These are phyloP conservation scores for Pythium diclinum DNA, from an alignment of 352 stramenopile species.

Conservation along the genomic window DNA sequence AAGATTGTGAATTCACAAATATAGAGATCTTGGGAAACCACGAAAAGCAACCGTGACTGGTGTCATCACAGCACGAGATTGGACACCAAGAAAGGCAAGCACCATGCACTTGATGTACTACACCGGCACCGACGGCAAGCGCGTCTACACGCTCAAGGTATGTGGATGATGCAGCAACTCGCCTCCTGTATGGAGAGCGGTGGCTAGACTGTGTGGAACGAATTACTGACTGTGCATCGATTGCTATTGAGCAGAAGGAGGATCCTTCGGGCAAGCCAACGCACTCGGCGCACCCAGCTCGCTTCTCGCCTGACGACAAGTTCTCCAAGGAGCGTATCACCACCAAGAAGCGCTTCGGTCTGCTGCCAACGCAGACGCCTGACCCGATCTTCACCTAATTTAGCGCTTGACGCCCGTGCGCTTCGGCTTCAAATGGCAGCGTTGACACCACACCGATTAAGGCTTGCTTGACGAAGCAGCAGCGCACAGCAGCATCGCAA, in stretches of 20 bases:
- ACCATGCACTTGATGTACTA: constrained; percentile 99
- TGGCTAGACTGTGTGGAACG: neutral
- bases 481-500: constrained; percentile 3
- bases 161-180: constrained; percentile 6
- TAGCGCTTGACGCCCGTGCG: constrained; percentile 18
- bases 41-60: constrained; percentile 22
- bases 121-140: constrained; percentile 93
- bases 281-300: constrained; percentile 95
- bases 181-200: neutral
- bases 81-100: constrained; percentile 7
- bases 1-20: neutral
- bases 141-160: constrained; percentile 99
- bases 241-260: constrained; percentile 81
- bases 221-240: neutral
- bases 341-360: constrained; percentile 97
- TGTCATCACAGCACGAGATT: constrained; percentile 8
- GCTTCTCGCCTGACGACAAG: constrained; percentile 99
- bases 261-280: constrained; percentile 92
- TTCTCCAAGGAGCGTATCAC: constrained; percentile 98
- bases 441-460: neutral
- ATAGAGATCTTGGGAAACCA: constrained; percentile 5
- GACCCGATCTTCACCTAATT: constrained; percentile 84
- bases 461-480: neutral
- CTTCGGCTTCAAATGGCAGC: neutral
- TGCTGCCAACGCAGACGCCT: constrained; percentile 95